Conservation (phyloP, 2,329 filamentous ascomycete species). For the Scytalidium lignicola region DNA sequence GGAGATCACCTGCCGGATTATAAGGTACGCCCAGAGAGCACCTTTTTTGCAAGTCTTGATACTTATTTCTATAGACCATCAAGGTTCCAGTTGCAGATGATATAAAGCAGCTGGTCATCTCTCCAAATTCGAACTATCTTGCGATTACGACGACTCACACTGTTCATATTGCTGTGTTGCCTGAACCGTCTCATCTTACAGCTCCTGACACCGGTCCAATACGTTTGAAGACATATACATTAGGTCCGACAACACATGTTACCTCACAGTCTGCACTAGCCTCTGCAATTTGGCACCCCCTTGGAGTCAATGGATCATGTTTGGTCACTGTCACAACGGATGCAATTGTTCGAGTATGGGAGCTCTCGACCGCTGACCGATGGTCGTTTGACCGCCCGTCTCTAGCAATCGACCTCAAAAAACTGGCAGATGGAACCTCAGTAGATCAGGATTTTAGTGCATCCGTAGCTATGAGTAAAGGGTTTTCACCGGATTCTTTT, state of each 20-base stretch:
- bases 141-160: slow-evolving; percentile 85
- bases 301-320: slow-evolving; percentile 75
- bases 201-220: slow-evolving; percentile 63
- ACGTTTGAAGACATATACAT: slow-evolving; percentile 79
- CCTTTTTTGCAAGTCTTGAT: slow-evolving; percentile 11
- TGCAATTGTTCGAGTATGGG: slow-evolving; percentile 85
- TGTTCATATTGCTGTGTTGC: slow-evolving; percentile 80
- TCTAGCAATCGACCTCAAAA: slow-evolving; percentile 81
- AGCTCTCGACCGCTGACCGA: slow-evolving; percentile 75
- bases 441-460: slow-evolving; percentile 80
- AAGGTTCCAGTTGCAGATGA: slow-evolving; percentile 73
- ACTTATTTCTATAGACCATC: slow-evolving; percentile 51
- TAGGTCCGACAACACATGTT: slow-evolving; percentile 91
- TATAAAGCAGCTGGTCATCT: slow-evolving; percentile 81
- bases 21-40: slow-evolving; percentile 36
- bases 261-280: slow-evolving; percentile 76
- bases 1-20: slow-evolving; percentile 37
- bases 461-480: slow-evolving; percentile 68
- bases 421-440: slow-evolving; percentile 77
- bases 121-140: slow-evolving; percentile 74
- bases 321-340: slow-evolving; percentile 86
- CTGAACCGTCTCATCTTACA: slow-evolving; percentile 71
- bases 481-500: slow-evolving; percentile 81
- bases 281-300: slow-evolving; percentile 85
- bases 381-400: slow-evolving; percentile 83